Percentiles rank a stretch among this genome's conserved stretches.
phyloP scores from a whole-genome alignment of 1,284 basidiomycete genomes.

The Ceratobasidium sp. region DNA sequence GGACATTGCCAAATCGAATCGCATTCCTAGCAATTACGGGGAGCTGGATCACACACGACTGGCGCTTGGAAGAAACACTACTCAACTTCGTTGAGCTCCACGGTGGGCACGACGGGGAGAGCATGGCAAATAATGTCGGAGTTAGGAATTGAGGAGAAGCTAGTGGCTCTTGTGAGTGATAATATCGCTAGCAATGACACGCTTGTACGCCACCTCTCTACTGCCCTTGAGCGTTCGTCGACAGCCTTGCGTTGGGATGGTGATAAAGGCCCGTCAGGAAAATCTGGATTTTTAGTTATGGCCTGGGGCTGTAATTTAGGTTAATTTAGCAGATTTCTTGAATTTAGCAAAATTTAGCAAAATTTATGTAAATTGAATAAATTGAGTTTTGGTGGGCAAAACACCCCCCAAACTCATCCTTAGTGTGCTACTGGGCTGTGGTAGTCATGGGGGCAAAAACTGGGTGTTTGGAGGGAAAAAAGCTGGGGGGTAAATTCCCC shows the following conservation, averaged over 20 bases:
- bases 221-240: background rate
- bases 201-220: background rate
- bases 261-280: background rate
- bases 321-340: no score
- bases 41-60: constrained; percentile 39
- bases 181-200: background rate
- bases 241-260: constrained; percentile 1
- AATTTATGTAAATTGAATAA: no score
- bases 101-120: constrained; percentile 32
- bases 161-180: constrained; percentile 18
- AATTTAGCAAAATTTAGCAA: no score
- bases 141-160: constrained; percentile 7
- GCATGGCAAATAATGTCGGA: constrained; percentile 27
- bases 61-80: constrained; percentile 32
- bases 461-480: no score
- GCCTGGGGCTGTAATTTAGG: no score
- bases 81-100: constrained; percentile 41
- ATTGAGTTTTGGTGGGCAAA: no score
- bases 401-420: no score
- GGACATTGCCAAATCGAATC: constrained; percentile 39
- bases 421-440: no score
- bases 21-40: constrained; percentile 38
- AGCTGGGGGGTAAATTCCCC: no score
- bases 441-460: no score
- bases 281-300: no score